These are phyloP conservation scores for Ceratocystis harringtonii DNA, from an alignment of 2,329 filamentous ascomycete genomes.

Conservation along the genomic window DNA sequence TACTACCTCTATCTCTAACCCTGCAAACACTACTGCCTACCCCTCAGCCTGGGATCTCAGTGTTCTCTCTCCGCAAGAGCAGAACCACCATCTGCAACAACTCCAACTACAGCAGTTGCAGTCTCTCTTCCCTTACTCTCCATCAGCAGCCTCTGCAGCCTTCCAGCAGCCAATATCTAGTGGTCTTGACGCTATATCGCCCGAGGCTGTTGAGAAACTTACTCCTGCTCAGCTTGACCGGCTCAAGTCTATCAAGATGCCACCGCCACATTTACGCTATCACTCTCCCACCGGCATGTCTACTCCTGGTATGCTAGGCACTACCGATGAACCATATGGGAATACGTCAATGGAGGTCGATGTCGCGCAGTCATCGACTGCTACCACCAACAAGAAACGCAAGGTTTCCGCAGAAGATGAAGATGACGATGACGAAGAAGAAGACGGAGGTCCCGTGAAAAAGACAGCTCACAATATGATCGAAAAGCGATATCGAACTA, in stretches of 20 bases:
- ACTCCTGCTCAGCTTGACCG: conserved; percentile 46
- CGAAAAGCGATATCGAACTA: conserved; percentile 90
- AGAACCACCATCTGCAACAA: conserved; percentile 13
- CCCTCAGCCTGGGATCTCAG: conserved; percentile 13
- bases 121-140: conserved; percentile 12
- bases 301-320: conserved; percentile 41
- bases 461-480: conserved; percentile 98
- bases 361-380: conserved; percentile 30
- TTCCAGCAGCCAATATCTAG: conserved; percentile 1
- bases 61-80: conserved; percentile 9
- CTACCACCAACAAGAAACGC: conserved; percentile 43
- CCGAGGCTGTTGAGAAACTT: conserved; percentile 25
- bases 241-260: conserved; percentile 43
- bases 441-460: conserved; percentile 45
- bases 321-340: conserved; percentile 31
- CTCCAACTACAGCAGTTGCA: conserved; percentile 12
- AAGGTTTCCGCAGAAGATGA: conserved; percentile 50
- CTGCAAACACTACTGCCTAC: conserved; percentile 2
- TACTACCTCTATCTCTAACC: conserved; percentile 5
- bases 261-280: conserved; percentile 48
- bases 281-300: conserved; percentile 42
- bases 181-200: conserved; percentile 12
- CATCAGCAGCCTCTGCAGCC: conserved; percentile 6
- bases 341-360: conserved; percentile 45
- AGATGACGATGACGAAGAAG: conserved; percentile 44